phyloP scores from a whole-genome alignment of 116 monocot genomes.

The Cymodocea nodosa region DNA sequence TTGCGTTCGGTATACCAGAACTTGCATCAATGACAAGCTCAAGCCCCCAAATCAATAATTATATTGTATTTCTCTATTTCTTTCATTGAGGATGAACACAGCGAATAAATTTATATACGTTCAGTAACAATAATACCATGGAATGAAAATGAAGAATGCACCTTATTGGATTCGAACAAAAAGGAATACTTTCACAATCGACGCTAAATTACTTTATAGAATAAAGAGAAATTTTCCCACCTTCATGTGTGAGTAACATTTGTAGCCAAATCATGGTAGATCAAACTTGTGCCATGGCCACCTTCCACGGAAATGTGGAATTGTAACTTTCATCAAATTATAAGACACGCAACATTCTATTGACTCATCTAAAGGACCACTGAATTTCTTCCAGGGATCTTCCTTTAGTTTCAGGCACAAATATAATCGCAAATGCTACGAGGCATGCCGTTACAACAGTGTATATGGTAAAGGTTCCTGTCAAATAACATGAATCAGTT shows the following conservation, averaged over 20 bases:
- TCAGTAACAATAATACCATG: no score
- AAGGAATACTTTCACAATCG: not conserved
- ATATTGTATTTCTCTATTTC: no score
- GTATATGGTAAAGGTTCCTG: conserved; percentile 48
- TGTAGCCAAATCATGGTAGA: no score
- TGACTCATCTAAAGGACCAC: conserved; percentile 69
- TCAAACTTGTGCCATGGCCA: no score
- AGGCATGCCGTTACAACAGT: conserved; percentile 39
- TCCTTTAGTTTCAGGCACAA: conserved; percentile 96
- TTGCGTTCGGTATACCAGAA: no score
- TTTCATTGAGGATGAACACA: no score
- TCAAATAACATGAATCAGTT: not conserved
- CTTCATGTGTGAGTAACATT: no score
- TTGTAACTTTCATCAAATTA: not conserved
- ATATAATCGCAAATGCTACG: conserved; percentile 52
- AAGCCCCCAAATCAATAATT: no score
- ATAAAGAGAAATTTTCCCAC: not conserved
- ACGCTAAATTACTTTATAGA: no score
- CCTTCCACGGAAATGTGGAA: no score
- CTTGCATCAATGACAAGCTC: no score
- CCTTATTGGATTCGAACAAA: not conserved
- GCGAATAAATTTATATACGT: no score
- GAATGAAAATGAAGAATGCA: not conserved
- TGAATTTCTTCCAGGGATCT: conserved; percentile 95
- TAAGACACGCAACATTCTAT: not conserved